Evolutionary conservation across 495 filamentous ascomycete species (phyloP).

Genomic region (Lasiosphaeria ovina): DNA sequence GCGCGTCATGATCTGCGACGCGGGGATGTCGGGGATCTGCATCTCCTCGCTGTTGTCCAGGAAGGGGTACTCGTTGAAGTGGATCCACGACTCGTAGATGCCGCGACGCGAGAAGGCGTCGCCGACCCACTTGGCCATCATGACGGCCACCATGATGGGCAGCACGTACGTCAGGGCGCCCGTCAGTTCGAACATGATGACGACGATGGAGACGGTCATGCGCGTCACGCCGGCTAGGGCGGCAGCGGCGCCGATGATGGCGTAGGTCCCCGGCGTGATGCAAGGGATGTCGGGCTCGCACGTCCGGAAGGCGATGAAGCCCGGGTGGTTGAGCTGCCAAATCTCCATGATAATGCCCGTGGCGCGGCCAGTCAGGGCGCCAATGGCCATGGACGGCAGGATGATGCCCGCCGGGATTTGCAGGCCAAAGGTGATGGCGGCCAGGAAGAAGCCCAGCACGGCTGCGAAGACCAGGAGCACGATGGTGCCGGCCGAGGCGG

Average conservation of each 20-base stretch:
- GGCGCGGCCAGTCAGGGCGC: slow-evolving; percentile 87
- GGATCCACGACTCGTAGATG: slow-evolving; percentile 98
- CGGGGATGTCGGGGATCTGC: slow-evolving; percentile 76
- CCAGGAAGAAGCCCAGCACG: slow-evolving; percentile 77
- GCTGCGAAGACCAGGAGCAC: slow-evolving; percentile 76
- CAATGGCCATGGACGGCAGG: slow-evolving; percentile 95
- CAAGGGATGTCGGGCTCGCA: slow-evolving; percentile 89
- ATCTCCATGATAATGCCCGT: slow-evolving; percentile 86
- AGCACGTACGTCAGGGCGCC: slow-evolving; percentile 95
- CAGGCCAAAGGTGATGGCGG: slow-evolving; percentile 90
- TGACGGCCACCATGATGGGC: slow-evolving; percentile 99
- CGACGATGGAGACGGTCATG: slow-evolving; percentile 95
- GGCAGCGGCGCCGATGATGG: slow-evolving; percentile 95
- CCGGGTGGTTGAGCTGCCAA: slow-evolving; percentile 77
- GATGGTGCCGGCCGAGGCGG: slow-evolving; percentile 67
- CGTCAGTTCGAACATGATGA: slow-evolving; percentile 99
- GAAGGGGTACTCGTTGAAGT: slow-evolving; percentile 93
- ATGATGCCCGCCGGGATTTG: slow-evolving; percentile 96
- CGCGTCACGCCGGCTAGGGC: slow-evolving; percentile 94
- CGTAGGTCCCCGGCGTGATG: slow-evolving; percentile 91
- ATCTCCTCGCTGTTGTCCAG: slow-evolving; percentile 90
- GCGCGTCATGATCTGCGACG: slow-evolving; percentile 83
- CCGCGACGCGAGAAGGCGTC: slow-evolving; percentile 92
- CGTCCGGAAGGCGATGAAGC: slow-evolving; percentile 69
- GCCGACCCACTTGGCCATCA: slow-evolving; percentile 97